A percentile compares a stretch with the other conserved stretches of the same genome.
phyloP scores from a whole-genome alignment of 2,329 filamentous ascomycete genomes.

The Periconia digitata region DNA sequence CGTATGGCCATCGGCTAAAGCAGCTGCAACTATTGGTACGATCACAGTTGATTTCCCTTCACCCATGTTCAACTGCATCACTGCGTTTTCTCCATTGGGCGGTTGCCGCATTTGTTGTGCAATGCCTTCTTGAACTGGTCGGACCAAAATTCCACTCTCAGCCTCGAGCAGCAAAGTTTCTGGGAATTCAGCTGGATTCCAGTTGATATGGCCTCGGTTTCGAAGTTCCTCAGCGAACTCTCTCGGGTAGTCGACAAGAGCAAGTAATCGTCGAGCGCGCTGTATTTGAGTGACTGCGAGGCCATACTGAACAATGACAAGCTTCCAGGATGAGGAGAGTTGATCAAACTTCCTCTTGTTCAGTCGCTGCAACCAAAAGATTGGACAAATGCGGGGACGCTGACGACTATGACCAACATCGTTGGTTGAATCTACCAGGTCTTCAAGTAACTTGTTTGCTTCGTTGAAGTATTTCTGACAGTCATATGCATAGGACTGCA shows the following conservation, averaged over 20 bases:
- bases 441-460: slow-evolving; percentile 7
- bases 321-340: slow-evolving; percentile 25
- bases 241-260: slow-evolving; percentile 9
- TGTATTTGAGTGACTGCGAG: slow-evolving; percentile 30
- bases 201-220: slow-evolving; percentile 59
- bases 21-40: slow-evolving; percentile 31
- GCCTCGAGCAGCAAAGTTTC: slow-evolving; percentile 67
- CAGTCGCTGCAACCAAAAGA: slow-evolving; percentile 28
- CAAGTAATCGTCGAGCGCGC: slow-evolving; percentile 29
- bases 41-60: slow-evolving; percentile 37
- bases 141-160: slow-evolving; percentile 64
- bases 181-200: slow-evolving; percentile 55
- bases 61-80: slow-evolving; percentile 41
- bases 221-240: slow-evolving; percentile 39
- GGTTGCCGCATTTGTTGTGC: slow-evolving; percentile 56
- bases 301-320: slow-evolving; percentile 24
- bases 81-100: slow-evolving; percentile 20
- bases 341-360: slow-evolving; percentile 15
- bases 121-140: slow-evolving; percentile 61
- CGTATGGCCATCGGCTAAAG: slow-evolving; percentile 52
- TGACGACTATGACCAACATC: slow-evolving; percentile 8
- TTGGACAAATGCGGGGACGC: slow-evolving; percentile 22
- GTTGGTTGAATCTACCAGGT: slow-evolving; percentile 2
- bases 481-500: slow-evolving; percentile 11
- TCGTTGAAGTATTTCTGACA: slow-evolving; percentile 15